Percentiles rank a stretch among this genome's conserved stretches.
Evolutionary conservation across 2,329 filamentous ascomycete genomes (phyloP).

Genomic region (Diaporthe capsici): DNA sequence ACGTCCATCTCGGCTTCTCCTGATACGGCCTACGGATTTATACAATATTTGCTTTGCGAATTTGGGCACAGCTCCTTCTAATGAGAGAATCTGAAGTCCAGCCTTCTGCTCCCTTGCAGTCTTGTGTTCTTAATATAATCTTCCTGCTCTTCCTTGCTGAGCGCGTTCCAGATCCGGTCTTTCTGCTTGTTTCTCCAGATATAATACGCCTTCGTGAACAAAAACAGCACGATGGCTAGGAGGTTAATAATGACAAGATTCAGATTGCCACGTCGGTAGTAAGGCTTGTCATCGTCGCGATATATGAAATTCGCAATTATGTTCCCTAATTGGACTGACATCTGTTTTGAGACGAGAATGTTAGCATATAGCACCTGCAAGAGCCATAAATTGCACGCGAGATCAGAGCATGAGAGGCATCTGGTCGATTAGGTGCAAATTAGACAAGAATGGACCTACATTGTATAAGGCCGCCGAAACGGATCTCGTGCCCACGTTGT

Average conservation of each 20-base stretch:
- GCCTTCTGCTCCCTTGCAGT: slow-evolving; percentile 59
- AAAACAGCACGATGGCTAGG: slow-evolving; percentile 64
- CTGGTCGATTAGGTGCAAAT: fast-evolving
- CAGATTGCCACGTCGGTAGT: slow-evolving; percentile 68
- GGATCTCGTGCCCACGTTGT: slow-evolving; percentile 70
- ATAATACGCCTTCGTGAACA: slow-evolving; percentile 68
- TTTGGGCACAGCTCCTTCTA: slow-evolving; percentile 36
- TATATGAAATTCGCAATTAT: slow-evolving; percentile 62
- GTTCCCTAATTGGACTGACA: slow-evolving; percentile 54
- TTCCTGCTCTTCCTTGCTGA: slow-evolving; percentile 62
- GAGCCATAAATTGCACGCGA: neutral
- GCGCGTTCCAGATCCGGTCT: slow-evolving; percentile 61
- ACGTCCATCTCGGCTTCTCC: neutral
- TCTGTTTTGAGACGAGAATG: slow-evolving; percentile 44
- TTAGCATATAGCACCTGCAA: neutral
- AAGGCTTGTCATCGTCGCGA: slow-evolving; percentile 66
- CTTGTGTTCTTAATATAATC: slow-evolving; percentile 62
- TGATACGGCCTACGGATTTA: no score
- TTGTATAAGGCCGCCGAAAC: slow-evolving; percentile 73
- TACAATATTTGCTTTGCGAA: neutral
- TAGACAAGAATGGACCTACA: slow-evolving; percentile 45
- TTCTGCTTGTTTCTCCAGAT: slow-evolving; percentile 62
- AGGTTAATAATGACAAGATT: slow-evolving; percentile 65
- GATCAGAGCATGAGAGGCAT: neutral
- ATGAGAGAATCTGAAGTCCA: slow-evolving; percentile 60